Percentiles rank a stretch among this genome's conserved stretches.
phyloP scores from a whole-genome alignment of 2,329 filamentous ascomycete species.

The Stylonectria norvegica region DNA sequence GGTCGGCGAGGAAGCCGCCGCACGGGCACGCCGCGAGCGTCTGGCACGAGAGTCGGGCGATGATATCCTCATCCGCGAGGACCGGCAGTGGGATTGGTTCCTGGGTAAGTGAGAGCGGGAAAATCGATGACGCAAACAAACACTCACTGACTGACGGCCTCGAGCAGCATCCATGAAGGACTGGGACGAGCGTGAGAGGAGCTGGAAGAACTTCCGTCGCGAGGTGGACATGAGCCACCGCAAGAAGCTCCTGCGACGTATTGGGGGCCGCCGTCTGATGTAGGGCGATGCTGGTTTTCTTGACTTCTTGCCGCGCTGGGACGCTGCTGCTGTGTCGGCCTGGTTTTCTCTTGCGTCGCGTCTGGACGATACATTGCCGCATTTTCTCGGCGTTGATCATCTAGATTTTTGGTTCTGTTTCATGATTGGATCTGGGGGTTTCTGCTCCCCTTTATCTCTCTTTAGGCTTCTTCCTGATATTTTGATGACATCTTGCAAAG shows the following conservation, averaged over 20 bases:
- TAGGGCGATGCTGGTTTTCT: slow-evolving; percentile 16
- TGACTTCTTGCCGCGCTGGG: slow-evolving; percentile 15
- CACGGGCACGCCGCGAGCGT: slow-evolving; percentile 53
- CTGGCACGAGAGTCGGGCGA: slow-evolving; percentile 54
- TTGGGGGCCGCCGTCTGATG: slow-evolving; percentile 33
- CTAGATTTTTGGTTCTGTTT: slow-evolving; percentile 19
- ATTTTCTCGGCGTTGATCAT: slow-evolving; percentile 27
- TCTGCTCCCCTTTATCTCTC: too few species aligned
- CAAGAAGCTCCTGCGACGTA: slow-evolving; percentile 40
- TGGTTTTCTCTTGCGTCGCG: slow-evolving; percentile 15
- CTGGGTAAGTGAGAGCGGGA: slow-evolving; percentile 43
- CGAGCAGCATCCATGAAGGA: slow-evolving; percentile 47
- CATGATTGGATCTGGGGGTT: slow-evolving; percentile 6
- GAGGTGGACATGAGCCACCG: slow-evolving; percentile 35
- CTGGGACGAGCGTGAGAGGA: slow-evolving; percentile 49
- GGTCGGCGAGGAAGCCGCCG: slow-evolving; percentile 63
- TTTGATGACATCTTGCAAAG: too few species aligned
- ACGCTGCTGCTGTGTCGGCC: slow-evolving; percentile 17
- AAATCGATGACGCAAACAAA: slow-evolving; percentile 3
- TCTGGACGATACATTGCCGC: slow-evolving; percentile 25
- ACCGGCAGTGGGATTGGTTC: slow-evolving; percentile 59
- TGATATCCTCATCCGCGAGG: slow-evolving; percentile 54
- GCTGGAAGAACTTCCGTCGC: slow-evolving; percentile 43
- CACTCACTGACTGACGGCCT: slow-evolving; percentile 13
- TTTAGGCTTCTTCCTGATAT: slow-evolving; percentile 9